Conservation (phyloP, 2,329 filamentous ascomycete genomes). For the Exophiala alcalophila region DNA sequence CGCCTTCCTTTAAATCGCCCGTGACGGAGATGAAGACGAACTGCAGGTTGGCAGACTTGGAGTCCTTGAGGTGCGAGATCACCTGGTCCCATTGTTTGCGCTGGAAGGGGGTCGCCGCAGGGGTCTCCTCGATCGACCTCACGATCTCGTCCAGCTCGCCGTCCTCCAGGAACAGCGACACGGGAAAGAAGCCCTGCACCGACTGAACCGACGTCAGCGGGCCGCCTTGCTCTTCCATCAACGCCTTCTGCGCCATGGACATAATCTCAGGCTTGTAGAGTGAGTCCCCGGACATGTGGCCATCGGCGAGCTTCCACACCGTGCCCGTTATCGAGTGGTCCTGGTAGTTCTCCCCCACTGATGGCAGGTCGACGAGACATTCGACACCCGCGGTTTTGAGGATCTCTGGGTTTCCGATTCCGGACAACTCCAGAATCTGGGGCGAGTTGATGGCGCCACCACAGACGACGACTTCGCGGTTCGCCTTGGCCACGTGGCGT, state of each 20-base stretch:
- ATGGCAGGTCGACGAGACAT: constrained; percentile 43
- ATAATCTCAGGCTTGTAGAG: constrained; percentile 35
- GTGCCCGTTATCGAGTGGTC: constrained; percentile 41
- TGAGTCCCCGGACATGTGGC: constrained; percentile 30
- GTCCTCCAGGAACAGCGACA: constrained; percentile 35
- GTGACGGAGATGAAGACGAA: constrained; percentile 35
- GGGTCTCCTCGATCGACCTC: constrained; percentile 33
- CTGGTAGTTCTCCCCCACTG: constrained; percentile 52
- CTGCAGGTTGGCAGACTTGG: constrained; percentile 40
- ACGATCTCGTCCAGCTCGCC: constrained; percentile 36
- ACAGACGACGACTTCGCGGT: constrained; percentile 56
- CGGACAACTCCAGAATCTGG: constrained; percentile 60
- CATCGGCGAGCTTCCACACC: constrained; percentile 19
- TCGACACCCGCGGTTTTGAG: constrained; percentile 45
- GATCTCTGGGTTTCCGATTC: constrained; percentile 52
- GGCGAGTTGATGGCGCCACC: constrained; percentile 58
- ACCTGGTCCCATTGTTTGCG: constrained; percentile 37
- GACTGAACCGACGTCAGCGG: constrained; percentile 35
- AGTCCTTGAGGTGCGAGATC: constrained; percentile 35
- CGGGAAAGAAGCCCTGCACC: constrained; percentile 39
- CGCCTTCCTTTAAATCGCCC: constrained; percentile 32
- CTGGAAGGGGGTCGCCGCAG: constrained; percentile 35
- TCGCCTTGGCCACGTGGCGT: constrained; percentile 36
- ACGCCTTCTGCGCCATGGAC: constrained; percentile 35
- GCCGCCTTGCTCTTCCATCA: constrained; percentile 34